These are phyloP conservation scores for Toxoplasma gondii DNA, from an alignment of 169 alveolate genomes.

Conservation along the genomic window DNA sequence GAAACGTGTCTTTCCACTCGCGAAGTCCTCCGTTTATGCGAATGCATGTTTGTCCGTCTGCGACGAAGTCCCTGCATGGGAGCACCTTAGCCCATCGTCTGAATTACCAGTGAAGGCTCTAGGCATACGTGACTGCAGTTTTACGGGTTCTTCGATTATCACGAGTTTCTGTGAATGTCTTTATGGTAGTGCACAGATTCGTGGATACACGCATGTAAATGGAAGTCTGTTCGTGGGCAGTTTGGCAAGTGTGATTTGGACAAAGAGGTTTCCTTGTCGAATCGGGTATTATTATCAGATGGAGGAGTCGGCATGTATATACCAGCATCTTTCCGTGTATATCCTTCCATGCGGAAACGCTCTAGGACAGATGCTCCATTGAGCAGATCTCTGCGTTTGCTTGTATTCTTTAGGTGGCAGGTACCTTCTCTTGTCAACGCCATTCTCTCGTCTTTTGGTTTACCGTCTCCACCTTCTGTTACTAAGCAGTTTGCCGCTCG, in stretches of 20 bases:
- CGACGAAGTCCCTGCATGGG: too few relatives aligned
- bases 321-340: background rate
- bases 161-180: background rate
- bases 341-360: background rate
- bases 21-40: too few relatives aligned
- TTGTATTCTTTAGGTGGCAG: constrained; percentile 61
- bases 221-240: background rate
- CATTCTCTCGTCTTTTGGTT: constrained; percentile 53
- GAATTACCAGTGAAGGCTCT: too few relatives aligned
- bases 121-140: background rate
- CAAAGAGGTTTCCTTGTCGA: too few relatives aligned
- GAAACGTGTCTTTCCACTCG: too few relatives aligned
- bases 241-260: background rate
- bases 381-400: background rate
- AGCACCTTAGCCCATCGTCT: too few relatives aligned
- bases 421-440: constrained; percentile 66
- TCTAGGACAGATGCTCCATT: background rate
- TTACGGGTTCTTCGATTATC: background rate
- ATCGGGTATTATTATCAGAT: too few relatives aligned
- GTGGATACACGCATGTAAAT: background rate
- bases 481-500: constrained; percentile 66
- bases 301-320: background rate
- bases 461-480: constrained; percentile 59
- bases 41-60: background rate
- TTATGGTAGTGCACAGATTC: background rate